A percentile compares a stretch with the other conserved stretches of the same genome.
These are phyloP conservation scores for Ogataea chonburiensis DNA, from an alignment of 805 yeast genomes.

Conservation along the genomic window DNA sequence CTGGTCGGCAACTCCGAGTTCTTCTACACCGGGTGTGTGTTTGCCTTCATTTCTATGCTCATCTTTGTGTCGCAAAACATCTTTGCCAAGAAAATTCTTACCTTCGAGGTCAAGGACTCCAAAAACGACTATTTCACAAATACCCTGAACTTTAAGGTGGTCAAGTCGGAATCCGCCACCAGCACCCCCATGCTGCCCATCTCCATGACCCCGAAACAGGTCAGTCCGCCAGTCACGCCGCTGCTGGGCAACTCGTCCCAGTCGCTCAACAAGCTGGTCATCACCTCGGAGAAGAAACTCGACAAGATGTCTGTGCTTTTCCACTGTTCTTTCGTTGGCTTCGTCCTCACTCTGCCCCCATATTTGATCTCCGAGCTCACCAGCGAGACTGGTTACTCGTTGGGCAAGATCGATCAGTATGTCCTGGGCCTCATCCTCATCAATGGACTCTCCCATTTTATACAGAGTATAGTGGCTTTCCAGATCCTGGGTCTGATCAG, in stretches of 20 bases:
- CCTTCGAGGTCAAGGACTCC: slow-evolving; percentile 39
- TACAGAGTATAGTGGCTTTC: slow-evolving; percentile 73
- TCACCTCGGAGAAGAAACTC: slow-evolving; percentile 40
- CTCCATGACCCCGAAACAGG: slow-evolving; percentile 28
- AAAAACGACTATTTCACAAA: slow-evolving; percentile 29
- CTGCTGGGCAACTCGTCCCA: slow-evolving; percentile 27
- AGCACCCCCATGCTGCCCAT: slow-evolving; percentile 36
- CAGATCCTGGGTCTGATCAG: slow-evolving; percentile 68
- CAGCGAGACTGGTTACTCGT: slow-evolving; percentile 32
- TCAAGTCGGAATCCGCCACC: slow-evolving; percentile 34
- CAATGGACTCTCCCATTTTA: slow-evolving; percentile 71
- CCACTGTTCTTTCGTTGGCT: slow-evolving; percentile 72
- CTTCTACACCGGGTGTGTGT: slow-evolving; percentile 43
- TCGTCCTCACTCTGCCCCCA: slow-evolving; percentile 63
- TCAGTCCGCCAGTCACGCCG: slow-evolving; percentile 28
- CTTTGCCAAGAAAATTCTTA: slow-evolving; percentile 71
- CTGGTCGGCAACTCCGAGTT: slow-evolving; percentile 25
- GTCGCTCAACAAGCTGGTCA: slow-evolving; percentile 24
- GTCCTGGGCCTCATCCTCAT: slow-evolving; percentile 43
- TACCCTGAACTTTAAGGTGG: slow-evolving; percentile 29
- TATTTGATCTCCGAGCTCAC: slow-evolving; percentile 56
- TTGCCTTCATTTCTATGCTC: slow-evolving; percentile 55
- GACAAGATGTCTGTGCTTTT: slow-evolving; percentile 71
- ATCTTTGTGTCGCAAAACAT: slow-evolving; percentile 79
- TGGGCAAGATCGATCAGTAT: slow-evolving; percentile 27